Percentiles rank a stretch among this genome's conserved stretches.
Evolutionary conservation across 331 rosid species (phyloP).

Genomic region (Prunus yedoensis): DNA sequence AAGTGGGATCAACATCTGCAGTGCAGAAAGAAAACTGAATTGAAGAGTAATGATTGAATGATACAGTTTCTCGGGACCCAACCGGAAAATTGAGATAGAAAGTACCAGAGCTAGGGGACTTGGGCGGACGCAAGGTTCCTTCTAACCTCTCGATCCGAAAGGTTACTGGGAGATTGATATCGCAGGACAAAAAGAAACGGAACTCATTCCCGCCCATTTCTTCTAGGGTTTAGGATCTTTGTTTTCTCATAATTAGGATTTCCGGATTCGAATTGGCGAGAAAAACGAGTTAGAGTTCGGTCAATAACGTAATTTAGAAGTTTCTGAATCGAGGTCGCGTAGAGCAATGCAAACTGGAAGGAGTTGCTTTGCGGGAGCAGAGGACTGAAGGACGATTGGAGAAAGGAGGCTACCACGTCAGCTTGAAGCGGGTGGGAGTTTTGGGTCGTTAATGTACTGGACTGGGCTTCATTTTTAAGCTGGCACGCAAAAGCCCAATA

Average conservation of each 20-base stretch:
- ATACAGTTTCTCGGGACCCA: not conserved
- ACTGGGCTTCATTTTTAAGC: not conserved
- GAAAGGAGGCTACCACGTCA: slow-evolving; percentile 12
- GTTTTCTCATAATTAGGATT: not conserved
- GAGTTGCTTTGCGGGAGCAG: not conserved
- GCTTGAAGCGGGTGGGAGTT: not conserved
- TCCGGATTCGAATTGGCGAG: not conserved
- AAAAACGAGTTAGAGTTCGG: not conserved
- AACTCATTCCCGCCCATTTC: slow-evolving; percentile 84
- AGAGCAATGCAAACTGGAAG: not conserved
- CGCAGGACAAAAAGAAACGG: slow-evolving; percentile 95
- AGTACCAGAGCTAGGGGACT: slow-evolving; percentile 53
- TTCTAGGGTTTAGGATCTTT: not conserved
- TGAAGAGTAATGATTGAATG: not conserved
- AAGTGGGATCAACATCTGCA: slow-evolving; percentile 57
- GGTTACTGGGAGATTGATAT: slow-evolving; percentile 85
- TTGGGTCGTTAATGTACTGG: not conserved
- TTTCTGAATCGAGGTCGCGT: slow-evolving; percentile 1
- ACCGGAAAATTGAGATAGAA: not conserved
- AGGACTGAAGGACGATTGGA: not conserved
- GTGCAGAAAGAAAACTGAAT: not conserved
- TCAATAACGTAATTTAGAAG: not conserved
- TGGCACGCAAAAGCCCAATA: not conserved
- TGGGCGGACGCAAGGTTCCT: slow-evolving; percentile 58
- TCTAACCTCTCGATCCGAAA: slow-evolving; percentile 79